These are phyloP conservation scores for Penicillium taxi DNA, from an alignment of 495 filamentous ascomycete species.

Conservation along the genomic window DNA sequence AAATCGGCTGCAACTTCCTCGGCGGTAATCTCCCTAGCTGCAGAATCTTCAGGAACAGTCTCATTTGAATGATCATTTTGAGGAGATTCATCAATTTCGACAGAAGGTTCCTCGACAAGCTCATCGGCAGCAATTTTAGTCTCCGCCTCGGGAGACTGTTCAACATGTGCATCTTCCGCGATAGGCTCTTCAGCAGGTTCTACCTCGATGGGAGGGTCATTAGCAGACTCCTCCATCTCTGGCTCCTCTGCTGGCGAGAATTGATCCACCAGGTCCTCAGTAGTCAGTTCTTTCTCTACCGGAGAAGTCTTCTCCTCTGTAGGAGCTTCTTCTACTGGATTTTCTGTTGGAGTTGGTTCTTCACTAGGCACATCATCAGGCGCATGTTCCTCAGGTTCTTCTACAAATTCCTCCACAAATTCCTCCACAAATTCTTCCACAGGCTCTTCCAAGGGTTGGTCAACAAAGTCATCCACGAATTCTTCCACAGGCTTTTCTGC, in stretches of 20 bases:
- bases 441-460: not conserved
- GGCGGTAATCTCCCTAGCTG: constrained; percentile 7
- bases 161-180: constrained; percentile 9
- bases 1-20: constrained; percentile 6
- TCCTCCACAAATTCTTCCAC: not conserved
- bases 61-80: no score
- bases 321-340: not conserved
- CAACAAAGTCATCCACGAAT: not conserved
- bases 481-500: not conserved
- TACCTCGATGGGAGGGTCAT: constrained; percentile 5
- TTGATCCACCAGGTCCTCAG: not conserved
- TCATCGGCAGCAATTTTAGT: constrained; percentile 5
- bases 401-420: not conserved
- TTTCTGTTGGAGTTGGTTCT: constrained; percentile 5
- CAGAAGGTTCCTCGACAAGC: constrained; percentile 3
- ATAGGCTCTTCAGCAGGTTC: constrained; percentile 12
- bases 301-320: not conserved
- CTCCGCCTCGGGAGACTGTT: constrained; percentile 18
- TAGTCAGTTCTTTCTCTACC: not conserved
- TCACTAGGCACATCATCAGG: constrained; percentile 6
- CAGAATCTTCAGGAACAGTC: constrained; percentile 3
- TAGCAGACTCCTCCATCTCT: constrained; percentile 5
- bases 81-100: constrained; percentile 4
- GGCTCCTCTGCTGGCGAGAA: constrained; percentile 3
- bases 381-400: constrained; percentile 9